Conservation (phyloP, 768 basidiomycete genomes). For the Kwoniella pini region DNA sequence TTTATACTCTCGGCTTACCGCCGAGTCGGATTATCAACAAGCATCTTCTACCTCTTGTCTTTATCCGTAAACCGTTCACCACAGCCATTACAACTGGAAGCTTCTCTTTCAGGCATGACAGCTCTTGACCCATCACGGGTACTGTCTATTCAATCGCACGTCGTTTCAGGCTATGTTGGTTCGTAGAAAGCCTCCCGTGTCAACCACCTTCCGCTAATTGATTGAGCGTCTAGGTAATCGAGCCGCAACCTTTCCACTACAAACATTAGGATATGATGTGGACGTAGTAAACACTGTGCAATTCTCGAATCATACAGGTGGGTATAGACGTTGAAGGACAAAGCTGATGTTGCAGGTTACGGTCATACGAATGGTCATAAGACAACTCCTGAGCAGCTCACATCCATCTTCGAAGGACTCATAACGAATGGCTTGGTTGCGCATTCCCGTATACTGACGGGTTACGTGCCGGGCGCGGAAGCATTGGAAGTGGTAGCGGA, state of each 20-base stretch:
- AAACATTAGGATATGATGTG: slow-evolving; percentile 83
- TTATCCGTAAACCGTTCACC: too few relatives aligned
- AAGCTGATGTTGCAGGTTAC: slow-evolving; percentile 64
- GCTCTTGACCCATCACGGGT: slow-evolving; percentile 59
- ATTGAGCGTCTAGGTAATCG: slow-evolving; percentile 53
- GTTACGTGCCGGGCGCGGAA: slow-evolving; percentile 85
- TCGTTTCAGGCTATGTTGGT: slow-evolving; percentile 90
- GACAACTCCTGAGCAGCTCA: slow-evolving; percentile 74
- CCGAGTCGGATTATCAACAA: too few relatives aligned
- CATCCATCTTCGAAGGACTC: slow-evolving; percentile 70
- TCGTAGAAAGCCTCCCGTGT: slow-evolving; percentile 17
- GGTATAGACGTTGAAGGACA: slow-evolving; percentile 21
- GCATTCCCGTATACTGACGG: slow-evolving; percentile 76
- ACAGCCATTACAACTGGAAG: too few relatives aligned
- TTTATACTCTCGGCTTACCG: too few relatives aligned
- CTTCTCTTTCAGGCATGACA: too few relatives aligned
- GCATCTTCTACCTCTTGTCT: too few relatives aligned
- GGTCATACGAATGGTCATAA: slow-evolving; percentile 75
- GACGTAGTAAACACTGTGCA: slow-evolving; percentile 94
- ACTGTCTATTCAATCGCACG: slow-evolving; percentile 89
- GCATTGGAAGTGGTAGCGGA: slow-evolving; percentile 68
- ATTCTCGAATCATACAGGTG: slow-evolving; percentile 91
- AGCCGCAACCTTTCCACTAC: slow-evolving; percentile 66
- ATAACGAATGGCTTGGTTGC: slow-evolving; percentile 72
- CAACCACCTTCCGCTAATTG: background rate